Percentiles rank a stretch among this genome's conserved stretches.
Evolutionary conservation across 495 filamentous ascomycete species (phyloP).

Genomic region (Trichoderma reesei): DNA sequence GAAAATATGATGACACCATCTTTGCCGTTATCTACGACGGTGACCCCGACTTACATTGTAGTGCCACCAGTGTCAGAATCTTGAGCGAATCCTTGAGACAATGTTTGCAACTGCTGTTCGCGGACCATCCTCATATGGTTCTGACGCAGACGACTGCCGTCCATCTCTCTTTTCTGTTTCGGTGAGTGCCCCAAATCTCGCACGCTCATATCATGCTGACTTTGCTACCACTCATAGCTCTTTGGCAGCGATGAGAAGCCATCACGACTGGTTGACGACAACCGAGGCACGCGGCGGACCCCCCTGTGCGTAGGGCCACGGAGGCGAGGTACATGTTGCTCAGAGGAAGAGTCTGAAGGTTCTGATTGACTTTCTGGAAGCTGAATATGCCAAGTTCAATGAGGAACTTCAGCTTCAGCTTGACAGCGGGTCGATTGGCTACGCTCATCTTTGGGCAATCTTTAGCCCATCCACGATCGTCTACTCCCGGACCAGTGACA

Average conservation of each 20-base stretch:
- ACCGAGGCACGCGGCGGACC: slow-evolving; percentile 37
- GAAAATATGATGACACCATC: slow-evolving; percentile 51
- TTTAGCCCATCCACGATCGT: too few relatives aligned
- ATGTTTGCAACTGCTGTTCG: too few relatives aligned
- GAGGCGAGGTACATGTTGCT: slow-evolving; percentile 45
- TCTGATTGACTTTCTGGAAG: slow-evolving; percentile 70
- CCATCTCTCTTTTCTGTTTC: too few relatives aligned
- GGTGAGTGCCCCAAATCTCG: too few relatives aligned
- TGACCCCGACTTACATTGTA: too few relatives aligned
- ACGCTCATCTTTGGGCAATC: slow-evolving; percentile 74
- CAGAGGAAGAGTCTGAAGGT: slow-evolving; percentile 66
- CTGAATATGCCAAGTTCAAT: slow-evolving; percentile 70
- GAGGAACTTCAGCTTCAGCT: slow-evolving; percentile 74
- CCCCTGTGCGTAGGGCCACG: slow-evolving; percentile 49
- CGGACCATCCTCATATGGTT: too few relatives aligned
- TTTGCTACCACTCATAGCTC: slow-evolving; percentile 34
- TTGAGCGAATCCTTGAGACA: too few relatives aligned
- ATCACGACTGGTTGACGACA: slow-evolving; percentile 51
- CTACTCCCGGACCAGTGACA: too few relatives aligned
- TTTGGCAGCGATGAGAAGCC: slow-evolving; percentile 61
- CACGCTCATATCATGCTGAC: not conserved
- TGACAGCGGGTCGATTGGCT: slow-evolving; percentile 78
- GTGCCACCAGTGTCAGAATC: too few relatives aligned
- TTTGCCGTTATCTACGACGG: too few relatives aligned
- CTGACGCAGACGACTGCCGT: too few relatives aligned